These are phyloP conservation scores for Erodium texanum DNA, from an alignment of 441 rosid genomes.

Conservation along the genomic window DNA sequence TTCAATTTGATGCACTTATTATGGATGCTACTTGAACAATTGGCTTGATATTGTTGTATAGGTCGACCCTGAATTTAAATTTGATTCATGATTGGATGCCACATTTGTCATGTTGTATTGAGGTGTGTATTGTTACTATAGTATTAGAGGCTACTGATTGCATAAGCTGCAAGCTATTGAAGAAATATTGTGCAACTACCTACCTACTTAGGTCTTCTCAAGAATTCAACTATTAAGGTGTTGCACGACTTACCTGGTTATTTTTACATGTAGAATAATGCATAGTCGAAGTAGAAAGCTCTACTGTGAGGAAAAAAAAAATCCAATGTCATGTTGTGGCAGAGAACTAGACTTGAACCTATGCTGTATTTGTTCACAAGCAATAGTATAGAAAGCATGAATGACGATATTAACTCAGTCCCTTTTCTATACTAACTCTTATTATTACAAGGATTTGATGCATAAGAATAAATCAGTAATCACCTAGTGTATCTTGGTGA, in stretches of 20 bases:
- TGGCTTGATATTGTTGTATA: background rate
- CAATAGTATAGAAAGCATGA: background rate
- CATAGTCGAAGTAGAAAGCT: background rate
- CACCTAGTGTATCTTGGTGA: constrained; percentile 7
- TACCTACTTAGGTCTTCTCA: background rate
- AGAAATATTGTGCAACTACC: background rate
- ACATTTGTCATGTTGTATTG: background rate
- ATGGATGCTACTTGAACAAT: background rate
- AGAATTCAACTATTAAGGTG: too few species aligned
- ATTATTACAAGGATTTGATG: background rate
- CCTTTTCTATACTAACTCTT: background rate
- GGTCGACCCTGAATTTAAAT: background rate
- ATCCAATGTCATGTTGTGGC: background rate
- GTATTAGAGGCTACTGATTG: background rate
- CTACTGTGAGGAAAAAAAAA: background rate
- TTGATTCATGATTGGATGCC: background rate
- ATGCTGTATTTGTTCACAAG: background rate
- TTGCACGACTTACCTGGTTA: background rate
- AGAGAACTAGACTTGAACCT: background rate
- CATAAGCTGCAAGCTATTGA: background rate
- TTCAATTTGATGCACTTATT: background rate
- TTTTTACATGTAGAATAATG: background rate
- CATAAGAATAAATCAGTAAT: background rate
- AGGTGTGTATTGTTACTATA: background rate
- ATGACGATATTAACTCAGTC: background rate